Evolutionary conservation across 169 alveolate genomes (phyloP).

Genomic region (Amoebophrya sp.): DNA sequence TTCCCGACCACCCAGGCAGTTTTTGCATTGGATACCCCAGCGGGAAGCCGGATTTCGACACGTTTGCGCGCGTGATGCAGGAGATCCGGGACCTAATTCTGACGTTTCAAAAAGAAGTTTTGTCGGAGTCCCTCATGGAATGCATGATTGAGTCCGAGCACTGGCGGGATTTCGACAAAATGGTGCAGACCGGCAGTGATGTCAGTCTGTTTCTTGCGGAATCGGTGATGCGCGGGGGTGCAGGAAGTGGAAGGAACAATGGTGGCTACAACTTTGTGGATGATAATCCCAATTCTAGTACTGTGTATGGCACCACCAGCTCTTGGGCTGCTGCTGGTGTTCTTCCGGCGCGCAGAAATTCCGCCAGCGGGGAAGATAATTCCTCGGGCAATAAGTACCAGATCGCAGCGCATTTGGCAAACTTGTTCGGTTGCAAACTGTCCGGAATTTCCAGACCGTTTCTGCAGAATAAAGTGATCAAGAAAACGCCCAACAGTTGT

Average conservation of each 20-base stretch:
- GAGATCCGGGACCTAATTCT: not conserved
- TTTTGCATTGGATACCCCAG: too few species aligned
- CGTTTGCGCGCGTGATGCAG: not conserved
- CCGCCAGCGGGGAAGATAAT: too few species aligned
- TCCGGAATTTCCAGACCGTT: too few species aligned
- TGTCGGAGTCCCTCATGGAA: not conserved
- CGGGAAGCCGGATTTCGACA: not conserved
- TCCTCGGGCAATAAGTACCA: not conserved
- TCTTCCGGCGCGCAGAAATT: too few species aligned
- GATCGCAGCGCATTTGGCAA: not conserved
- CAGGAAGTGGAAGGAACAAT: not conserved
- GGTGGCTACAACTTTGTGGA: too few species aligned
- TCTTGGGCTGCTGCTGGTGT: too few species aligned
- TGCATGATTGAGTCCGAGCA: not conserved
- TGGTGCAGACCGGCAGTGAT: too few species aligned
- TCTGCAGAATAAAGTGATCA: too few species aligned
- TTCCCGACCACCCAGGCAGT: too few species aligned
- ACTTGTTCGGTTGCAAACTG: not conserved
- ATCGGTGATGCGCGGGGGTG: not conserved
- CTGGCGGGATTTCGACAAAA: not conserved
- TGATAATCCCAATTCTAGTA: too few species aligned
- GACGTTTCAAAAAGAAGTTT: not conserved
- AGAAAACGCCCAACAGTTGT: too few species aligned
- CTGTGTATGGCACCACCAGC: too few species aligned
- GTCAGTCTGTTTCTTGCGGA: not conserved